Percentiles rank a stretch among this genome's conserved stretches.
Conservation (phyloP, 2,329 filamentous ascomycete species). For the Colletotrichum sojae region DNA sequence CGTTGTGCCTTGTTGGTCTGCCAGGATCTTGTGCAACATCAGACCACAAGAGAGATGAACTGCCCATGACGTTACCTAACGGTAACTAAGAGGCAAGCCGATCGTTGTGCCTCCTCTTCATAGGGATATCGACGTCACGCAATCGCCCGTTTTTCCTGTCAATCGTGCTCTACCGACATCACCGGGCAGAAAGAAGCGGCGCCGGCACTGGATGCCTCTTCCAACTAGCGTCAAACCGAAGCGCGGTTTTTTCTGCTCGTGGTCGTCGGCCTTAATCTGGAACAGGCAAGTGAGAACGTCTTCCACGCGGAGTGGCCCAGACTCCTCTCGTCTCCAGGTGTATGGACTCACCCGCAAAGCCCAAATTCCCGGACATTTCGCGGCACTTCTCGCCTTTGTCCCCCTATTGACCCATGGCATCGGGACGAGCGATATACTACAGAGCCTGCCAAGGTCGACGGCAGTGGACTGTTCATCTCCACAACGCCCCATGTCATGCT, state of each 20-base stretch:
- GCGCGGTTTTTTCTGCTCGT: constrained; percentile 19
- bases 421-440: not conserved
- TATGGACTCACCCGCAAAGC: not conserved
- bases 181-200: not conserved
- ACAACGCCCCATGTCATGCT: not conserved
- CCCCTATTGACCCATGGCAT: constrained; percentile 14
- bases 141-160: constrained; percentile 3
- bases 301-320: not conserved
- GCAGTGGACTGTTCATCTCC: constrained; percentile 24
- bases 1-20: too few relatives aligned
- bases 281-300: constrained; percentile 30
- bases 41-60: constrained; percentile 31
- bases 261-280: not conserved
- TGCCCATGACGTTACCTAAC: not conserved
- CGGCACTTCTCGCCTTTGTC: constrained; percentile 23
- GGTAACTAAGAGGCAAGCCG: not conserved
- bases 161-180: constrained; percentile 1
- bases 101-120: not conserved
- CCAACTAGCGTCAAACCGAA: constrained; percentile 30
- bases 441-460: constrained; percentile 17
- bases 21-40: constrained; percentile 1
- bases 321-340: not conserved
- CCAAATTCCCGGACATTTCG: not conserved
- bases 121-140: not conserved
- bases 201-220: constrained; percentile 1